phyloP scores from a whole-genome alignment of 768 basidiomycete species.

The Dictyophora rubrovolvata region DNA sequence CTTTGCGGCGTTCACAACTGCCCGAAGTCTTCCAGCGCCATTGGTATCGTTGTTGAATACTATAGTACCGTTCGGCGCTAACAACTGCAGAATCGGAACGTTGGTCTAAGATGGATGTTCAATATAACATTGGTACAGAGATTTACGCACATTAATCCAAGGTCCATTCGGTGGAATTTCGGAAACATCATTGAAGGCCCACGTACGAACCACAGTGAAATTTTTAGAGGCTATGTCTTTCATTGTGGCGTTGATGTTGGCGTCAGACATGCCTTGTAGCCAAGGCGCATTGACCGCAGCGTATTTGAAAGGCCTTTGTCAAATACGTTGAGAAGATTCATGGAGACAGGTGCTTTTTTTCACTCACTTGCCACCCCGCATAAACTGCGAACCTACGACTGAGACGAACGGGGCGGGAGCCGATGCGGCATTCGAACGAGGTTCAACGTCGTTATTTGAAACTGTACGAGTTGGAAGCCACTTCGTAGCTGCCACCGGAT shows the following conservation, averaged over 20 bases:
- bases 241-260: conserved; percentile 50
- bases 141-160: conserved; percentile 44
- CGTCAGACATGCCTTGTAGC: conserved; percentile 38
- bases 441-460: not conserved
- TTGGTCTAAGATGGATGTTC: not conserved
- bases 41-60: conserved; percentile 50
- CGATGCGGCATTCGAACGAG: not conserved
- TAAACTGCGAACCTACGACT: conserved; percentile 34
- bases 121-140: too few species aligned
- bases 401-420: conserved; percentile 33
- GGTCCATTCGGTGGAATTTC: conserved; percentile 40
- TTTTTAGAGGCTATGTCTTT: conserved; percentile 46
- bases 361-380: conserved; percentile 44
- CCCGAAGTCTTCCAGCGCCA: conserved; percentile 55
- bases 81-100: not conserved
- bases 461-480: conserved; percentile 12
- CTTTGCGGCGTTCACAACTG: conserved; percentile 42
- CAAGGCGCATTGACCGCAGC: conserved; percentile 60
- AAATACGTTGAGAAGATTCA: conserved; percentile 11
- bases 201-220: conserved; percentile 51
- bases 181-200: conserved; percentile 56
- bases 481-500: conserved; percentile 22
- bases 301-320: conserved; percentile 28
- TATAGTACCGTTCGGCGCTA: conserved; percentile 40
- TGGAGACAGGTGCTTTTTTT: not conserved